Evolutionary conservation across 306 rosid genomes (phyloP).

Genomic region (Ormosia semicastrata): DNA sequence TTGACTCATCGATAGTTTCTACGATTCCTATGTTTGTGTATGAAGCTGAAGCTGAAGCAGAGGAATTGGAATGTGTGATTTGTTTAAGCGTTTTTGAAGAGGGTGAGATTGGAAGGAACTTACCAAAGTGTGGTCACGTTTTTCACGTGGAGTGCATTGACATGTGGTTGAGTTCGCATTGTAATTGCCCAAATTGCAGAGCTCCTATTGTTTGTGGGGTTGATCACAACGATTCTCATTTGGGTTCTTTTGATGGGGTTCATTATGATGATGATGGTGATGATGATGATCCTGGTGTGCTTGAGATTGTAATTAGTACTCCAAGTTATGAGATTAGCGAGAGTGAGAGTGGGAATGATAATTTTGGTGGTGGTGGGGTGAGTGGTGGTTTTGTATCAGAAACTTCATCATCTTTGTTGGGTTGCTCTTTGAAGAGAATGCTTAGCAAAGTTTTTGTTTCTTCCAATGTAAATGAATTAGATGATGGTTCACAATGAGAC

Average conservation of each 20-base stretch:
- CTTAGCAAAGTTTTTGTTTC: conserved; percentile 63
- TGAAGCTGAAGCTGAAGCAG: not conserved
- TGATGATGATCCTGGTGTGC: conserved; percentile 11
- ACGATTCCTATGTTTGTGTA: conserved; percentile 66
- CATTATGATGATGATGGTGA: not conserved
- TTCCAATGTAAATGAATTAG: conserved; percentile 34
- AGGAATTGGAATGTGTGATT: conserved; percentile 66
- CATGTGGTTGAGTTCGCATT: conserved; percentile 84
- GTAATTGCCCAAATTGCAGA: conserved; percentile 81
- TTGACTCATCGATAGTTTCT: conserved; percentile 48
- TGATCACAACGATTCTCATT: not conserved
- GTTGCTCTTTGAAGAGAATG: conserved; percentile 67
- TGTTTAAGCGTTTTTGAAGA: conserved; percentile 69
- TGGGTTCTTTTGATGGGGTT: not conserved
- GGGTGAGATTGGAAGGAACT: conserved; percentile 62
- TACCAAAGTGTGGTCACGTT: conserved; percentile 71
- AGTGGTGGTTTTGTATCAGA: conserved; percentile 22
- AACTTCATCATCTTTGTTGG: conserved; percentile 48
- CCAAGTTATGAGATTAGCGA: conserved; percentile 36
- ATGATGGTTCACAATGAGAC: conserved; percentile 13
- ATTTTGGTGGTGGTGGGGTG: not conserved
- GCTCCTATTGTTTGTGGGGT: conserved; percentile 33
- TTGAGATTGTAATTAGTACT: conserved; percentile 45
- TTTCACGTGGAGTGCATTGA: conserved; percentile 89
- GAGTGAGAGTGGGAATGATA: conserved; percentile 9